Conservation (phyloP, 805 yeast genomes). For the Blastobotrys americana region DNA sequence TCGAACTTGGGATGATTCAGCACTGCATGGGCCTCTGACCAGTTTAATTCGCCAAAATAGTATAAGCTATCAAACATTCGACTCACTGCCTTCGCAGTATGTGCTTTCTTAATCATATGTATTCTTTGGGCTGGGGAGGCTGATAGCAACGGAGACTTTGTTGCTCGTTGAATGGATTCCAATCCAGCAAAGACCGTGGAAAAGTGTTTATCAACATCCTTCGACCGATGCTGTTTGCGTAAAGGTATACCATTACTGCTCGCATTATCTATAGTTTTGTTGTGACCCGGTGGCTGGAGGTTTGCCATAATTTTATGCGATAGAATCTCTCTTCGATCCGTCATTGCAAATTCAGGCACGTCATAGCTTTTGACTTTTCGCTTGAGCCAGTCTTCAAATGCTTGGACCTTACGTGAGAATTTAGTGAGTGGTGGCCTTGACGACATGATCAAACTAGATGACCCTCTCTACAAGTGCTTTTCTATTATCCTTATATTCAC, state of each 20-base stretch:
- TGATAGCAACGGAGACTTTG: neutral
- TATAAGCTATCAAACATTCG: neutral
- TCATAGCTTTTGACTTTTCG: neutral
- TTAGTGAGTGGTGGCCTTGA: too few relatives aligned
- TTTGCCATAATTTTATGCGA: too few relatives aligned
- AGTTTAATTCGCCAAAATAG: neutral
- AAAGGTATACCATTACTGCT: too few relatives aligned
- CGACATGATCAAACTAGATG: too few relatives aligned
- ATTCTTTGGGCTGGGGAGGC: neutral
- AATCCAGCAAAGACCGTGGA: neutral
- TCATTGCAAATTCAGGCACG: neutral
- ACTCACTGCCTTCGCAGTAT: neutral
- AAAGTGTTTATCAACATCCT: neutral
- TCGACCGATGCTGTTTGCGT: too few relatives aligned
- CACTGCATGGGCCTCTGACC: neutral
- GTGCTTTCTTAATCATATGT: neutral
- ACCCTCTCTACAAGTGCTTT: too few relatives aligned
- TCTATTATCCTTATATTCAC: too few relatives aligned
- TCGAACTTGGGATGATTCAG: neutral
- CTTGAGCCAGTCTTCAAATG: neutral
- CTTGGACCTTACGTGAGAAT: too few relatives aligned
- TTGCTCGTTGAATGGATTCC: neutral
- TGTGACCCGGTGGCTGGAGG: too few relatives aligned
- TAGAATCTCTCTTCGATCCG: neutral
- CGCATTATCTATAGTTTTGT: too few relatives aligned